Conservation (phyloP, 1,139 yeast species). For the Hyphopichia wangnamkhiaoensis region DNA sequence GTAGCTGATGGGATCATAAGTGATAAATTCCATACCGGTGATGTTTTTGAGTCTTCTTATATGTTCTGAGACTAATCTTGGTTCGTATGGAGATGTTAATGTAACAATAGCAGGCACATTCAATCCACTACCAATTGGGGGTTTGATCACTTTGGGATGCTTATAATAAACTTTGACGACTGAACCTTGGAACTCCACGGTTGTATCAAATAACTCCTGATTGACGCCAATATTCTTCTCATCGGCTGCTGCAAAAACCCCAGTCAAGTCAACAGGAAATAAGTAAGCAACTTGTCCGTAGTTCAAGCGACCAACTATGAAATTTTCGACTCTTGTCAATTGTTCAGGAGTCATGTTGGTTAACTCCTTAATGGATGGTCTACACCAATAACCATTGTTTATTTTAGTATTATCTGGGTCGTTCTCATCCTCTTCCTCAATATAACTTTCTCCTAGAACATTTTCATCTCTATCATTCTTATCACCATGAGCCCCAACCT, state of each 20-base stretch:
- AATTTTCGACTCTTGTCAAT: slow-evolving; percentile 60
- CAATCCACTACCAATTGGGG: slow-evolving; percentile 69
- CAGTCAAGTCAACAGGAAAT: slow-evolving; percentile 71
- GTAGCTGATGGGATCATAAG: slow-evolving; percentile 77
- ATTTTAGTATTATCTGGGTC: slow-evolving; percentile 9
- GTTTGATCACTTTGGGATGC: slow-evolving; percentile 41
- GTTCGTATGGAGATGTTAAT: slow-evolving; percentile 64
- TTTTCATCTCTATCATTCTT: slow-evolving; percentile 2
- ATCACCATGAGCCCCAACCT: not conserved
- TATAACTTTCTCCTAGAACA: slow-evolving; percentile 1
- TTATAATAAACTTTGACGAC: slow-evolving; percentile 71
- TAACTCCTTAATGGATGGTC: slow-evolving; percentile 65
- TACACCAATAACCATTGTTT: slow-evolving; percentile 72
- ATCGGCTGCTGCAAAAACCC: slow-evolving; percentile 24
- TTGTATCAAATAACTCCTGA: slow-evolving; percentile 52
- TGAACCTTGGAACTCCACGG: slow-evolving; percentile 57
- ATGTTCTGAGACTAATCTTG: slow-evolving; percentile 25
- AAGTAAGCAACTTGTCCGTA: slow-evolving; percentile 75
- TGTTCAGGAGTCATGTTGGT: slow-evolving; percentile 48
- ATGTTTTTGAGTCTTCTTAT: slow-evolving; percentile 52
- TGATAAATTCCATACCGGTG: slow-evolving; percentile 72
- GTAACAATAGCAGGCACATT: slow-evolving; percentile 86
- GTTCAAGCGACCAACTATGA: slow-evolving; percentile 74
- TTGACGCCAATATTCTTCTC: slow-evolving; percentile 30
- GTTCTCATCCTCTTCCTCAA: not conserved